Conservation (phyloP, 108 stramenopile species). For the Pseudonitzschia pungens region DNA sequence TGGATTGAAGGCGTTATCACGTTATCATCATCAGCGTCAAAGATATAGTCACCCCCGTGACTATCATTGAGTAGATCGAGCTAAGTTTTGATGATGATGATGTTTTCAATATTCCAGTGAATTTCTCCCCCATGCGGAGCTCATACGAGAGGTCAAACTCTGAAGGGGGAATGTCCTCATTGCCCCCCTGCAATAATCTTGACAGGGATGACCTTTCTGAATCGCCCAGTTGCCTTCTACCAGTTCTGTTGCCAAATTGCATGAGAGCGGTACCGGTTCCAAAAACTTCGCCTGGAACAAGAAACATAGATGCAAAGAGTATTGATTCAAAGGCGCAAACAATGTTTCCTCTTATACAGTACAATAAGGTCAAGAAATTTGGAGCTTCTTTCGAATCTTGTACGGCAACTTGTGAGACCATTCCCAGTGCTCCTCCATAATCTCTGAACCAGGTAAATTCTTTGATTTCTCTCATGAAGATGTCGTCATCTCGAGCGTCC, state of each 20-base stretch:
- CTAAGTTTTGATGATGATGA: background rate
- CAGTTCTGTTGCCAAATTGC: constrained; percentile 14
- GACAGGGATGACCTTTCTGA: background rate
- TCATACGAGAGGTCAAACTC: background rate
- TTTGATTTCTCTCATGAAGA: constrained; percentile 19
- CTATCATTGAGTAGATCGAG: background rate
- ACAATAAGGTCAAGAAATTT: constrained; percentile 13
- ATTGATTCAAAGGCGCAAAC: constrained; percentile 20
- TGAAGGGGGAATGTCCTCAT: background rate
- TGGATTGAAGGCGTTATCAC: too few species aligned
- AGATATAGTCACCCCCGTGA: background rate
- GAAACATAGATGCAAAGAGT: constrained; percentile 21
- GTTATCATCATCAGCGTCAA: background rate
- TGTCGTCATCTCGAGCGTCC: constrained; percentile 6
- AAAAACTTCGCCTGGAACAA: constrained; percentile 10
- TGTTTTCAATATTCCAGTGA: background rate
- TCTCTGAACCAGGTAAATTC: constrained; percentile 10
- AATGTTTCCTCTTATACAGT: background rate
- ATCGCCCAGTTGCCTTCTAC: background rate
- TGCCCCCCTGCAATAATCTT: background rate
- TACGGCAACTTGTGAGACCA: constrained; percentile 15
- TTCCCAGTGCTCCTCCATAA: constrained; percentile 3
- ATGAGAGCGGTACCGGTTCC: constrained; percentile 20
- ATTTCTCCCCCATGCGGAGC: background rate
- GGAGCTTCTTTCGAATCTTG: constrained; percentile 9